These are phyloP conservation scores for Pilatotrama ljubarskyi DNA, from an alignment of 768 basidiomycete genomes.

Conservation along the genomic window DNA sequence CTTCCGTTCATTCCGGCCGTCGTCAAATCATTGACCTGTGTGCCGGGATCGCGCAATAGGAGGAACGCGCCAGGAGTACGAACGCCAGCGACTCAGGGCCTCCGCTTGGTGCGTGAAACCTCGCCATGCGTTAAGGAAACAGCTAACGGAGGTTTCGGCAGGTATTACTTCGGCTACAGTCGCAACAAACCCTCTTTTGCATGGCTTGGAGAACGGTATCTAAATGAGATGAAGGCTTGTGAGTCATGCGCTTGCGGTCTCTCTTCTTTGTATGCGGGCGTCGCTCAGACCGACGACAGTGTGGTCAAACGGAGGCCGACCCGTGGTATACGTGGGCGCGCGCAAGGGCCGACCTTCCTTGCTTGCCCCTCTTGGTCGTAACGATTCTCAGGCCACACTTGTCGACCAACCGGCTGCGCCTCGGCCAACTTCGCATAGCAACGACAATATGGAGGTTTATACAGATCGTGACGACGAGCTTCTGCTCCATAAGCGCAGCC, in stretches of 20 bases:
- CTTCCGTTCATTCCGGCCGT: not conserved
- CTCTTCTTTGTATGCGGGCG: not conserved
- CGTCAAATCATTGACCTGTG: slow-evolving; percentile 4
- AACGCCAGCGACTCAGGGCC: slow-evolving; percentile 15
- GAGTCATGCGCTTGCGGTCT: not conserved
- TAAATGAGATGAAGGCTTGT: slow-evolving; percentile 24
- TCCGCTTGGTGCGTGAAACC: slow-evolving; percentile 17
- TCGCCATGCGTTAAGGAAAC: too few species aligned
- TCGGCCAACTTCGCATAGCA: not conserved
- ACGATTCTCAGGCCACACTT: slow-evolving; percentile 4
- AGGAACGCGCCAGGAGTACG: not conserved
- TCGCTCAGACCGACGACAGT: not conserved
- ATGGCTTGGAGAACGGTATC: slow-evolving; percentile 22
- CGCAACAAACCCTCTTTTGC: slow-evolving; percentile 17
- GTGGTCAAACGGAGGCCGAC: slow-evolving; percentile 13
- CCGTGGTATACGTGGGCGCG: slow-evolving; percentile 18
- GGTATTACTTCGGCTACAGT: slow-evolving; percentile 21
- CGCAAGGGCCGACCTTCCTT: not conserved
- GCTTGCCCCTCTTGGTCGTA: not conserved
- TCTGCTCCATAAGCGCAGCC: not conserved
- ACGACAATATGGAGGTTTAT: not conserved
- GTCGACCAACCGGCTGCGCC: not conserved
- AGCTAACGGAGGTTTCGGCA: not conserved
- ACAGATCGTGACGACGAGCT: not conserved
- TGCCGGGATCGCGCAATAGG: not conserved